These are phyloP conservation scores for Danielia oregonensis DNA, from an alignment of 805 yeast genomes.

Conservation along the genomic window DNA sequence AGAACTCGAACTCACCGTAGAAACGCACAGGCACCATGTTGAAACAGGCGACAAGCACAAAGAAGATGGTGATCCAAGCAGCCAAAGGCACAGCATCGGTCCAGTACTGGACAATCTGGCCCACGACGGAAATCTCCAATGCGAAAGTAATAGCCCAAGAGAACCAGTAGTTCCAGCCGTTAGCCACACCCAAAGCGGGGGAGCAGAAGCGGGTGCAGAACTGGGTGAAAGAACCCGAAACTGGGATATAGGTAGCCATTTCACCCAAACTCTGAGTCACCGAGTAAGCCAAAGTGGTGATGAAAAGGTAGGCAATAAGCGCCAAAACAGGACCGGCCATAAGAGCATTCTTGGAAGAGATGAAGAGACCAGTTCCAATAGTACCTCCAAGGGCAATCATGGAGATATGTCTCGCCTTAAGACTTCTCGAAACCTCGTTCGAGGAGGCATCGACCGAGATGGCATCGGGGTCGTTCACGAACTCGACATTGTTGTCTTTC, in stretches of 20 bases:
- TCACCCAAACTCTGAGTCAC: conserved; percentile 75
- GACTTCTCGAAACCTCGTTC: conserved; percentile 51
- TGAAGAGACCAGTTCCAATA: conserved; percentile 74
- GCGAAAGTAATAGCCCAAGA: conserved; percentile 78
- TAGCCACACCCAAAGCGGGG: conserved; percentile 70
- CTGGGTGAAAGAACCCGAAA: conserved; percentile 64
- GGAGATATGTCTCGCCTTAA: conserved; percentile 64
- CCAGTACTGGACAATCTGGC: conserved; percentile 57
- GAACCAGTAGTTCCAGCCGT: conserved; percentile 73
- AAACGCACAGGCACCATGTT: conserved; percentile 66
- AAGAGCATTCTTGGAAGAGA: conserved; percentile 57
- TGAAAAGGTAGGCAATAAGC: conserved; percentile 59
- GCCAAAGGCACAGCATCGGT: conserved; percentile 65
- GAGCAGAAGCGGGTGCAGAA: conserved; percentile 66
- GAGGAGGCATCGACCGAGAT: conserved; percentile 4
- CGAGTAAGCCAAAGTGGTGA: conserved; percentile 61
- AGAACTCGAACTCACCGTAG: conserved; percentile 75
- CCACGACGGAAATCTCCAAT: conserved; percentile 66
- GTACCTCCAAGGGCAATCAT: conserved; percentile 82
- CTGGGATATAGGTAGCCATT: conserved; percentile 76
- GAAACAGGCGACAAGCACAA: conserved; percentile 47
- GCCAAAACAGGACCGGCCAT: conserved; percentile 69
- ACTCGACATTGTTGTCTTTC: conserved; percentile 14
- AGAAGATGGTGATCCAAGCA: conserved; percentile 70
- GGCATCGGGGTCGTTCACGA: conserved; percentile 17